Percentiles rank a stretch among this genome's conserved stretches.
phyloP scores from a whole-genome alignment of 805 yeast genomes.

The Blastobotrys terrestris region DNA sequence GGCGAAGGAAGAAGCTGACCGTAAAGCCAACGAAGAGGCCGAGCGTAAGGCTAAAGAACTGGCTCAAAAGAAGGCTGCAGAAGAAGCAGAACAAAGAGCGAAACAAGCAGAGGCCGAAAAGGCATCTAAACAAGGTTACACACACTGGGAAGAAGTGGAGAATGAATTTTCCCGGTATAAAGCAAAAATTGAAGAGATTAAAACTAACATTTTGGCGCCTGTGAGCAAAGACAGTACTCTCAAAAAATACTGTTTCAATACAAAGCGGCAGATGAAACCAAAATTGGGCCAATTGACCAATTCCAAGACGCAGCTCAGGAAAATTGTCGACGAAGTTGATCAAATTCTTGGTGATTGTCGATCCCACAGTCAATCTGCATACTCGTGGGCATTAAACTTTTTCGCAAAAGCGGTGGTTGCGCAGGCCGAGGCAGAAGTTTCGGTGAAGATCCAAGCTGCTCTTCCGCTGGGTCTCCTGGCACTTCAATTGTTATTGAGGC shows the following conservation, averaged over 20 bases:
- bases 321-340: conserved; percentile 40
- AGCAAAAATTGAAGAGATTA: conserved; percentile 42
- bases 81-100: conserved; percentile 17
- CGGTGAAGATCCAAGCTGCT: conserved; percentile 71
- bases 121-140: conserved; percentile 10
- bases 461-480: conserved; percentile 59
- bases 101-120: conserved; percentile 14
- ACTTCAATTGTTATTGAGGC: conserved; percentile 41
- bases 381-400: conserved; percentile 70
- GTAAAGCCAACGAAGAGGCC: conserved; percentile 22
- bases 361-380: conserved; percentile 43
- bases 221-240: conserved; percentile 47
- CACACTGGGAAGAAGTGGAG: conserved; percentile 25
- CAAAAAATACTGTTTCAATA: conserved; percentile 49
- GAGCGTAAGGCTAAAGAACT: conserved; percentile 23
- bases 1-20: conserved; percentile 17
- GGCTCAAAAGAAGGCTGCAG: conserved; percentile 12
- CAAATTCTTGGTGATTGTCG: conserved; percentile 45
- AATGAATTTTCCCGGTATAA: conserved; percentile 27
- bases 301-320: conserved; percentile 51
- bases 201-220: conserved; percentile 50
- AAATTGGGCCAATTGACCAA: conserved; percentile 88
- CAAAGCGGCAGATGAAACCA: conserved; percentile 75
- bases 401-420: conserved; percentile 79
- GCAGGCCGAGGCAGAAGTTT: conserved; percentile 90